These are phyloP conservation scores for Fusarium verticillioides DNA, from an alignment of 2,329 filamentous ascomycete species.

Conservation along the genomic window DNA sequence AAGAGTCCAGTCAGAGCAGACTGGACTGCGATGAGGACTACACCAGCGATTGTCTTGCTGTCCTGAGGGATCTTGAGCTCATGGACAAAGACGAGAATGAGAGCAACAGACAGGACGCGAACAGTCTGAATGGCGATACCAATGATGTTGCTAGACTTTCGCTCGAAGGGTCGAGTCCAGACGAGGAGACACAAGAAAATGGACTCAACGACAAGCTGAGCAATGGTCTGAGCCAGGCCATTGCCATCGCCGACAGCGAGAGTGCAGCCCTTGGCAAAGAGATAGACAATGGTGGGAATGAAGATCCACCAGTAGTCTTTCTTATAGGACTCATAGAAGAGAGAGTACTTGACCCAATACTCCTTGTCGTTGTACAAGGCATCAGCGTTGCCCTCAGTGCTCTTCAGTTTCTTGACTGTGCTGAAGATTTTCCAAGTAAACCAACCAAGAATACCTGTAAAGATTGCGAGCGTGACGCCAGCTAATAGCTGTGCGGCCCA, in stretches of 20 bases:
- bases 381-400: slow-evolving; percentile 76
- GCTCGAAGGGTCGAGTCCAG: slow-evolving; percentile 87
- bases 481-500: slow-evolving; percentile 91
- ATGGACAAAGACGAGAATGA: slow-evolving; percentile 93
- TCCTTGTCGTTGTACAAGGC: slow-evolving; percentile 88
- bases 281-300: slow-evolving; percentile 87
- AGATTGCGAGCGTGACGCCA: slow-evolving; percentile 80
- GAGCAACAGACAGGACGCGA: slow-evolving; percentile 86
- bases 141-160: slow-evolving; percentile 89
- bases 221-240: slow-evolving; percentile 82
- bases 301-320: slow-evolving; percentile 98
- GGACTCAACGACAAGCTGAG: slow-evolving; percentile 83
- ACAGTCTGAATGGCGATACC: slow-evolving; percentile 93
- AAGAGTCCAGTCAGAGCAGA: slow-evolving; percentile 83
- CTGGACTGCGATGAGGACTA: slow-evolving; percentile 94
- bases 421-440: slow-evolving; percentile 87
- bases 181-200: slow-evolving; percentile 82
- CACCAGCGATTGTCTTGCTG: slow-evolving; percentile 91
- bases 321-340: slow-evolving; percentile 97
- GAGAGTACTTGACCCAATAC: slow-evolving; percentile 92
- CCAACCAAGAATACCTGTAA: slow-evolving; percentile 83
- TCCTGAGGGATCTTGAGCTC: slow-evolving; percentile 90
- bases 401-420: slow-evolving; percentile 79
- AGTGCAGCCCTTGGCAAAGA: slow-evolving; percentile 87
- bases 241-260: slow-evolving; percentile 88